These are phyloP conservation scores for Cicer chorassanicum DNA, from an alignment of 306 rosid species.

Conservation along the genomic window DNA sequence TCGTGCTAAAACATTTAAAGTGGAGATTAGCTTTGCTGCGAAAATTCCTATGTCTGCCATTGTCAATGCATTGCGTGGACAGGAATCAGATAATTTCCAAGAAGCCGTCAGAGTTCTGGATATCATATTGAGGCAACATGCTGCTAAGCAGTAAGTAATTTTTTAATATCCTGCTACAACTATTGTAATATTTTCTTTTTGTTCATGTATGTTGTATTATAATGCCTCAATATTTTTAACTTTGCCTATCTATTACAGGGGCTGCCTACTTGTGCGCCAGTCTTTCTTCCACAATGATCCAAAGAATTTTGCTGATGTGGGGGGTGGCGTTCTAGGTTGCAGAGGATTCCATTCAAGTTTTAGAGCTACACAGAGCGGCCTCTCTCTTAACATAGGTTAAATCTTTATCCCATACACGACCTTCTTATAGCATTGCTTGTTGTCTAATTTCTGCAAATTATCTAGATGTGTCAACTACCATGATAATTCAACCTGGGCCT, in stretches of 20 bases:
- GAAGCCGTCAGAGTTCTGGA: constrained; percentile 92
- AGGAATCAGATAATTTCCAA: constrained; percentile 87
- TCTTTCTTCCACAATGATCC: constrained; percentile 86
- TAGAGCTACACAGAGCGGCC: constrained; percentile 88
- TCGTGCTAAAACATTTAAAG: constrained; percentile 68
- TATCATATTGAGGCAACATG: constrained; percentile 87
- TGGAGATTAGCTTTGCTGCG: constrained; percentile 85
- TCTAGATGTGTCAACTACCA: constrained; percentile 92
- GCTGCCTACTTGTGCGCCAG: constrained; percentile 90
- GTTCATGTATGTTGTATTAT: neutral
- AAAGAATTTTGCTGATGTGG: constrained; percentile 75
- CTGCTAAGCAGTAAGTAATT: constrained; percentile 79
- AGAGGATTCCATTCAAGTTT: constrained; percentile 95
- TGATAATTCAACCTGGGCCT: constrained; percentile 90
- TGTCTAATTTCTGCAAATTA: constrained; percentile 25
- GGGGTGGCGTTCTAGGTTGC: constrained; percentile 95
- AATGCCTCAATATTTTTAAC: neutral
- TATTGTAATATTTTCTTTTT: neutral
- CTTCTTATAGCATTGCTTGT: neutral
- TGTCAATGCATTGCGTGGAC: constrained; percentile 81
- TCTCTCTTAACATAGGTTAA: constrained; percentile 84
- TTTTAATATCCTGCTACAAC: neutral
- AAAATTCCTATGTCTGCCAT: constrained; percentile 91
- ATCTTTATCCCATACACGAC: neutral
- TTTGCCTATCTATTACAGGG: constrained; percentile 58